Evolutionary conservation across 495 filamentous ascomycete genomes (phyloP).

Genomic region (Aspergillus indologenus): DNA sequence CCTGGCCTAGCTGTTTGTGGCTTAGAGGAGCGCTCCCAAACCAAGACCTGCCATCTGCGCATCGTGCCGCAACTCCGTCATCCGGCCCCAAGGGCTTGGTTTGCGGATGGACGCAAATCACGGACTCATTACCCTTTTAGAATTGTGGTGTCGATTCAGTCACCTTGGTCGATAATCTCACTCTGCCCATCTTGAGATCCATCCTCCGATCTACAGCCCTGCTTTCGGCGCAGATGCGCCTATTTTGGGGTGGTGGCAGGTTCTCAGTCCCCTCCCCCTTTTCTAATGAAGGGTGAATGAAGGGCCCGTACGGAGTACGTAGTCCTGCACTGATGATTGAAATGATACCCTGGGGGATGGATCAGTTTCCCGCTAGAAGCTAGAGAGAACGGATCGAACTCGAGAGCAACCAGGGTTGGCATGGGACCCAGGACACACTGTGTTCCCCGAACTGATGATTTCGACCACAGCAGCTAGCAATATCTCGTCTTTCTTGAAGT

Average conservation of each 20-base stretch:
- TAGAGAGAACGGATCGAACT: slow-evolving; percentile 2
- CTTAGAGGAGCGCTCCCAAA: slow-evolving; percentile 6
- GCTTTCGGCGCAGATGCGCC: not conserved
- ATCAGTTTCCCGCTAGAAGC: slow-evolving; percentile 7
- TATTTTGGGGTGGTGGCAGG: not conserved
- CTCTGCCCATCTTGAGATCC: not conserved
- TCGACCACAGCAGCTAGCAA: not conserved
- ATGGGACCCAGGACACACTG: not conserved
- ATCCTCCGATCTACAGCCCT: not conserved
- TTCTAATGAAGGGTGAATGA: not conserved
- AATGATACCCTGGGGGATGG: not conserved
- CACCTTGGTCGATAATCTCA: not conserved
- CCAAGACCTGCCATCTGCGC: slow-evolving; percentile 20
- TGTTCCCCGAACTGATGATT: slow-evolving; percentile 5
- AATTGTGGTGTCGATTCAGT: slow-evolving; percentile 7
- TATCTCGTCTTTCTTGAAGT: not conserved
- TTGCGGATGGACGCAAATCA: slow-evolving; percentile 11
- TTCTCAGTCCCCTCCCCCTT: not conserved
- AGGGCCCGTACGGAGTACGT: not conserved
- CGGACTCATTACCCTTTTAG: slow-evolving; percentile 26
- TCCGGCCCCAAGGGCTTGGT: slow-evolving; percentile 23
- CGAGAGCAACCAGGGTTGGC: slow-evolving; percentile 3
- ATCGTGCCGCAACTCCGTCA: slow-evolving; percentile 14
- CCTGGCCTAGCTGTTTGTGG: slow-evolving; percentile 14
- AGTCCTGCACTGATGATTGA: not conserved